Conservation (phyloP, 768 basidiomycete species). For the Cyathus striatus region DNA sequence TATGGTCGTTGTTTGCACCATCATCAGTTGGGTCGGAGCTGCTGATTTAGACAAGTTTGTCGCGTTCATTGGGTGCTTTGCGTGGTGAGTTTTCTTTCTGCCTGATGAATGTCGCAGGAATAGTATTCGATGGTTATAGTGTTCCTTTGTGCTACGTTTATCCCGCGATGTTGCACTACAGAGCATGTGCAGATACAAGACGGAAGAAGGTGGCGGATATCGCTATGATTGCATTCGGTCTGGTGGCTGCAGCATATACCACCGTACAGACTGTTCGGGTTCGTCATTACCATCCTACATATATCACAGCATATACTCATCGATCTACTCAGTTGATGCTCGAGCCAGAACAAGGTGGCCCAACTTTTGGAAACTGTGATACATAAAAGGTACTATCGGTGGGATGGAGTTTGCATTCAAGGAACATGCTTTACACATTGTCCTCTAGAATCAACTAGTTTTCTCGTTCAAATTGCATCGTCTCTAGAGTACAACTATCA, state of each 20-base stretch:
- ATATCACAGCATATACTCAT: too few species aligned
- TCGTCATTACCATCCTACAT: constrained; percentile 16
- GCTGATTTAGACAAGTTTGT: constrained; percentile 95
- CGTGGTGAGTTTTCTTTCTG: constrained; percentile 58
- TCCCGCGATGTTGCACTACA: constrained; percentile 90
- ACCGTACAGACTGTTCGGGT: constrained; percentile 75
- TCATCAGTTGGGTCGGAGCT: constrained; percentile 77
- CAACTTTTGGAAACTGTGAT: constrained; percentile 29
- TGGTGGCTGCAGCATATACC: constrained; percentile 70
- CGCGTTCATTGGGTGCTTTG: constrained; percentile 87
- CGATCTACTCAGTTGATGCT: constrained; percentile 55
- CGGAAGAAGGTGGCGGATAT: constrained; percentile 66
- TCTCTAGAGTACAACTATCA: too few species aligned
- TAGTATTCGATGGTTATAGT: constrained; percentile 30
- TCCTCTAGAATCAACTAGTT: too few species aligned
- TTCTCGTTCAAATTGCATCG: too few species aligned
- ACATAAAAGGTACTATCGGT: too few species aligned
- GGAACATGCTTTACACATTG: too few species aligned
- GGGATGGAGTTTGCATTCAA: too few species aligned
- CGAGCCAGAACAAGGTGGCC: constrained; percentile 34
- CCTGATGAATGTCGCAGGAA: too few species aligned
- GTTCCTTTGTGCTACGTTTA: constrained; percentile 94
- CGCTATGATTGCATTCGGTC: constrained; percentile 70
- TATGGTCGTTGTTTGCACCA: constrained; percentile 76
- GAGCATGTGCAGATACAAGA: constrained; percentile 72